phyloP scores from a whole-genome alignment of 202 grass and related monocot species.

The Elaeis oleifera region DNA sequence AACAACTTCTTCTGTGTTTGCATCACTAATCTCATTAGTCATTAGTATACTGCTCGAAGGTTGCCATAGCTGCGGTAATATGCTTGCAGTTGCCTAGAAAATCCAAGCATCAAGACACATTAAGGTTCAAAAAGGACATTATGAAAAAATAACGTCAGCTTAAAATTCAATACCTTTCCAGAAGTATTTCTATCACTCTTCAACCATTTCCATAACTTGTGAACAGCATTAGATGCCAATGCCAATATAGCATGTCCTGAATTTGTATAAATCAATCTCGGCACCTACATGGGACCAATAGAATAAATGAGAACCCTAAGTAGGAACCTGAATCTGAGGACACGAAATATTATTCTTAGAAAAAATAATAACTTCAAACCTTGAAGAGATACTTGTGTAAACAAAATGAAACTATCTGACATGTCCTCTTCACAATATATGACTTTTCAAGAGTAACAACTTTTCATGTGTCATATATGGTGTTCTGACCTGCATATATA shows the following conservation, averaged over 20 bases:
- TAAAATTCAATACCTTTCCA: constrained; percentile 2
- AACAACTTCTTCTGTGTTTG: background rate
- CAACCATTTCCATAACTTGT: constrained; percentile 17
- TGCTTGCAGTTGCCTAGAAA: background rate
- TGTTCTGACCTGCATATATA: no score
- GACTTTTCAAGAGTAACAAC: no score
- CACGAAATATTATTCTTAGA: no score
- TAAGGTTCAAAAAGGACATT: background rate
- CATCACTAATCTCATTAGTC: constrained; percentile 1
- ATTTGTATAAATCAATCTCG: constrained; percentile 5
- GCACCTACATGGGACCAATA: background rate
- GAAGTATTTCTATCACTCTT: constrained; percentile 3
- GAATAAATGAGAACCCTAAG: background rate
- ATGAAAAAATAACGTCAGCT: background rate
- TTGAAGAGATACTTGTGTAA: no score
- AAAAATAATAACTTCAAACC: no score
- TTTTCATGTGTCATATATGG: no score
- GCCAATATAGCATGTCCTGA: constrained; percentile 7
- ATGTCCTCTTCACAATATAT: no score
- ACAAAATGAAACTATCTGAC: no score
- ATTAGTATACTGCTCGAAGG: background rate
- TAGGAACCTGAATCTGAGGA: background rate
- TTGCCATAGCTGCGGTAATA: background rate
- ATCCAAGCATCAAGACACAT: background rate
- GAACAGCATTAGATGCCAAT: constrained; percentile 9